These are phyloP conservation scores for Sisymbrium irio DNA, from an alignment of 345 rosid genomes.

Conservation along the genomic window DNA sequence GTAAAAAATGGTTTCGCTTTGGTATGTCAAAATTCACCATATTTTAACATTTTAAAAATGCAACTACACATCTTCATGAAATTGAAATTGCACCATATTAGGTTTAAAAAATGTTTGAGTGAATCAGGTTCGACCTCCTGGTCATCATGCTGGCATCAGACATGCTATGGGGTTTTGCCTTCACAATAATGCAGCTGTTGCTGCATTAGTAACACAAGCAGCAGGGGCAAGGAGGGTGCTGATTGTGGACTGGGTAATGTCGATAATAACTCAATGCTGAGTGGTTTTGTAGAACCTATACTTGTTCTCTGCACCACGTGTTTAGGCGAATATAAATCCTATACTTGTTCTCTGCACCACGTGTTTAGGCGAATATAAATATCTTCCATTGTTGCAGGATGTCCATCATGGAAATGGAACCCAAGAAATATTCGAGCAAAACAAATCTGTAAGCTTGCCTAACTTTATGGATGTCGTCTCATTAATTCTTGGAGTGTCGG, in stretches of 20 bases:
- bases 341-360: background rate
- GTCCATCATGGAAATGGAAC: constrained; percentile 99
- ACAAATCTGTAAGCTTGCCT: constrained; percentile 68
- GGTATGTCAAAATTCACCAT: constrained; percentile 49
- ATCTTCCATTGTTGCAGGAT: constrained; percentile 55
- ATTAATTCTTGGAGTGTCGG: constrained; percentile 1
- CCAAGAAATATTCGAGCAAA: constrained; percentile 86
- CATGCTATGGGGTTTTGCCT: constrained; percentile 99
- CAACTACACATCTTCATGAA: background rate
- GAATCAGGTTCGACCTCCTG: constrained; percentile 92
- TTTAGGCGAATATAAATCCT: background rate
- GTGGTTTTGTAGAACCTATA: constrained; percentile 16
- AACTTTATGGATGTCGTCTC: background rate
- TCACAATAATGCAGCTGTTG: constrained; percentile 97
- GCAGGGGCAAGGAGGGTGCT: constrained; percentile 94
- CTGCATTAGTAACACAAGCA: constrained; percentile 86
- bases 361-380: background rate
- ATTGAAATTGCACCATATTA: background rate
- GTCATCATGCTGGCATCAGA: constrained; percentile 95
- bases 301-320: background rate
- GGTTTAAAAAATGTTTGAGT: background rate
- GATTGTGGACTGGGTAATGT: constrained; percentile 90
- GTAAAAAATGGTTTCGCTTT: constrained; percentile 92
- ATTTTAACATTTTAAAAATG: background rate
- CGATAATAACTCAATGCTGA: constrained; percentile 27